Conservation (phyloP, 2,329 filamentous ascomycete genomes). For the Neocucurbitaria cava region DNA sequence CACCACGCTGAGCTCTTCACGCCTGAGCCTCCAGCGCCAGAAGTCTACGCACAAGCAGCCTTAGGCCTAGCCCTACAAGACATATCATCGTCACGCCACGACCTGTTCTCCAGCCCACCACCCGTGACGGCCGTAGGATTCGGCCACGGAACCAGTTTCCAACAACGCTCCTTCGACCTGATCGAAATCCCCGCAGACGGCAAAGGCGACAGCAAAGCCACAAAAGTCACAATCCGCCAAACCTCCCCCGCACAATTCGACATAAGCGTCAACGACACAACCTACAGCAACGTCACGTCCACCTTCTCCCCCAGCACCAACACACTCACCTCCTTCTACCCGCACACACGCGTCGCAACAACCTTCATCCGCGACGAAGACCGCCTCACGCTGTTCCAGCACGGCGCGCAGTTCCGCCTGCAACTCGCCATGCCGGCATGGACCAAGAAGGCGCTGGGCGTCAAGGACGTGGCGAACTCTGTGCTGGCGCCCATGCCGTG, state of each 20-base stretch:
- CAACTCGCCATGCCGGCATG: conserved; percentile 70
- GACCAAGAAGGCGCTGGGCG: conserved; percentile 85
- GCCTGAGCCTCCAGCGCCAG: conserved; percentile 66
- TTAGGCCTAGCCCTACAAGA: conserved; percentile 70
- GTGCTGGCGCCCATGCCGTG: conserved; percentile 96
- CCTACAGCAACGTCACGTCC: conserved; percentile 56
- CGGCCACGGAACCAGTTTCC: conserved; percentile 60
- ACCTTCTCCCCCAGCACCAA: conserved; percentile 54
- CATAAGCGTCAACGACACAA: conserved; percentile 53
- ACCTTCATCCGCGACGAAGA: conserved; percentile 72
- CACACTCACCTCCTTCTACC: conserved; percentile 77
- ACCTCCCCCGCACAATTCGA: conserved; percentile 59
- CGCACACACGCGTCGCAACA: conserved; percentile 77
- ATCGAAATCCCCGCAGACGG: conserved; percentile 56
- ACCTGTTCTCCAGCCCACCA: conserved; percentile 51
- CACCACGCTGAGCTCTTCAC: conserved; percentile 81
- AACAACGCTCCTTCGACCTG: conserved; percentile 68
- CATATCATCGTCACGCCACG: conserved; percentile 29
- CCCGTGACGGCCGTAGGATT: conserved; percentile 61
- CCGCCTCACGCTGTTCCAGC: conserved; percentile 79
- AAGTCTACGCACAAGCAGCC: conserved; percentile 86
- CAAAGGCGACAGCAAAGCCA: conserved; percentile 47
- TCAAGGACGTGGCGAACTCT: conserved; percentile 80
- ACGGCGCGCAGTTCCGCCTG: conserved; percentile 65
- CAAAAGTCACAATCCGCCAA: conserved; percentile 60